Evolutionary conservation across 148 eudicot species (phyloP).

Genomic region (Hydrangea macrophylla): DNA sequence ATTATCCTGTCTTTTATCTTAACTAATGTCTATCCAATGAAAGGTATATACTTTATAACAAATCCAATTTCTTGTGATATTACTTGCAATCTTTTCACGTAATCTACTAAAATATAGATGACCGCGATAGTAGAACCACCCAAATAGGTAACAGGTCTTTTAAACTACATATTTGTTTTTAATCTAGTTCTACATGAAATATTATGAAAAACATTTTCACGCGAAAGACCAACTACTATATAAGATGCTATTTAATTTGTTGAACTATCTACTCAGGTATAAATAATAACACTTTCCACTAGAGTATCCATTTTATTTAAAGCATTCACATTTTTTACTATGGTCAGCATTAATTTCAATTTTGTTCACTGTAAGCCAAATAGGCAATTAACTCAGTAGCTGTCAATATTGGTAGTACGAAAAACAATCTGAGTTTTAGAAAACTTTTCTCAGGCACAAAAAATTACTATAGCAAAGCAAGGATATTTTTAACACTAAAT

Average conservation of each 20-base stretch:
- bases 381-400: not conserved
- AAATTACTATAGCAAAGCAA: too few relatives aligned
- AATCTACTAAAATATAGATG: not conserved
- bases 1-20: not conserved
- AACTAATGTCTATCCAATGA: too few relatives aligned
- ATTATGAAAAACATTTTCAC: not conserved
- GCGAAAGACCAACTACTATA: not conserved
- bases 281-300: not conserved
- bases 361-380: not conserved
- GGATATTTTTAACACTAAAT: not conserved
- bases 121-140: not conserved
- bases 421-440: not conserved
- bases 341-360: too few relatives aligned
- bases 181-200: not conserved
- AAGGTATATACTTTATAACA: too few relatives aligned
- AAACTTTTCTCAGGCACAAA: not conserved
- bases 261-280: not conserved
- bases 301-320: too few relatives aligned
- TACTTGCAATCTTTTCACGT: not conserved
- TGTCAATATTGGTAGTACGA: not conserved
- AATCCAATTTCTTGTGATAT: too few relatives aligned
- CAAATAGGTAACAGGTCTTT: not conserved
- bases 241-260: too few relatives aligned
- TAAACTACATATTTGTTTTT: not conserved
- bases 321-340: too few relatives aligned